These are phyloP conservation scores for Coemansia sp. DNA, from an alignment of 192 early-diverging fungal species.

Conservation along the genomic window DNA sequence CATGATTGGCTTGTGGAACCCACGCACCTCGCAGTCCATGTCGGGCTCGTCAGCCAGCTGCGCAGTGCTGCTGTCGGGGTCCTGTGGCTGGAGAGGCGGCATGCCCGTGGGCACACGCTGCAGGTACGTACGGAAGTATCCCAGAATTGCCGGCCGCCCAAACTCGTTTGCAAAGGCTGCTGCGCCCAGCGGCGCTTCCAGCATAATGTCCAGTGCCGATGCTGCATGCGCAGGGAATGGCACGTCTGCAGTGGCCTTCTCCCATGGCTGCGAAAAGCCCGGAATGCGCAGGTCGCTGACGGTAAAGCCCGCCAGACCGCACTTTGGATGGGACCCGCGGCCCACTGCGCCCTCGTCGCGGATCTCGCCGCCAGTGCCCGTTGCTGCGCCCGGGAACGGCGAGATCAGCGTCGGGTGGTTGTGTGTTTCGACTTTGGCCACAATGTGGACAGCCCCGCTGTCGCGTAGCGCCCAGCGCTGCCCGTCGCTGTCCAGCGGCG, in stretches of 20 bases:
- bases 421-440: slow-evolving; percentile 99
- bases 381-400: slow-evolving; percentile 96
- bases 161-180: slow-evolving; percentile 99
- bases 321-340: slow-evolving; percentile 91
- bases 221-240: slow-evolving; percentile 90
- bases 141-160: slow-evolving; percentile 89
- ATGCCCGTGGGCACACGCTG: slow-evolving; percentile 34
- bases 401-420: slow-evolving; percentile 99
- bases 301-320: slow-evolving; percentile 92
- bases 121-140: slow-evolving; percentile 96
- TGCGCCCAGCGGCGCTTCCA: slow-evolving; percentile 93
- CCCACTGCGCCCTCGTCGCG: slow-evolving; percentile 99
- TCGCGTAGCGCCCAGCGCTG: slow-evolving; percentile 39
- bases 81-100: slow-evolving; percentile 11
- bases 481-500: slow-evolving; percentile 8
- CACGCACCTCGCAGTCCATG: slow-evolving; percentile 69
- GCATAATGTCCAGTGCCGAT: slow-evolving; percentile 94
- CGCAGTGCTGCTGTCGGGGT: neutral
- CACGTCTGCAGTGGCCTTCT: slow-evolving; percentile 58
- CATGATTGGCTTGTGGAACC: slow-evolving; percentile 99
- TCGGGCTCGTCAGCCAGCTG: slow-evolving; percentile 52
- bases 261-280: slow-evolving; percentile 90
- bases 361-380: slow-evolving; percentile 99
- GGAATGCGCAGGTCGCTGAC: slow-evolving; percentile 95
- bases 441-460: slow-evolving; percentile 67